Evolutionary conservation across 176 grass and related monocot genomes (phyloP).

Genomic region (Chrysopogon serrulatus): DNA sequence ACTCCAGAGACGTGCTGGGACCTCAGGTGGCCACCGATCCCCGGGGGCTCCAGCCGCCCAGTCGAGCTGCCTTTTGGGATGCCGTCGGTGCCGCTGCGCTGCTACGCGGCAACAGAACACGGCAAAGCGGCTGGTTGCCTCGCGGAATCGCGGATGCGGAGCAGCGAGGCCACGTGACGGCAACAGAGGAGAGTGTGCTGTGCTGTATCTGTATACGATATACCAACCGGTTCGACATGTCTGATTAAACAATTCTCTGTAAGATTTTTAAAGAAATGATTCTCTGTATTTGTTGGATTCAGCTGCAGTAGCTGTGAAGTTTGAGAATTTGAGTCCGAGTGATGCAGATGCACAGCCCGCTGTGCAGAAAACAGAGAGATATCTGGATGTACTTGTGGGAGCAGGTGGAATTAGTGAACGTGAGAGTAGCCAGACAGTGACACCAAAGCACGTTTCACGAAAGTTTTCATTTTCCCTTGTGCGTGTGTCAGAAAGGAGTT

Average conservation of each 20-base stretch:
- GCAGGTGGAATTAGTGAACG: background rate
- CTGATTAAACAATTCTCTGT: background rate
- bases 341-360: background rate
- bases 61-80: background rate
- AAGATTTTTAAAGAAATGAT: too few species aligned
- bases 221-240: background rate
- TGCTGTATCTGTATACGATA: too few species aligned
- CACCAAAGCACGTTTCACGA: background rate
- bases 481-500: background rate
- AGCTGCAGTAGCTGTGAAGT: background rate
- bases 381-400: background rate
- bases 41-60: background rate
- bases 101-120: background rate
- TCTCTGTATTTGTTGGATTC: background rate
- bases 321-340: background rate
- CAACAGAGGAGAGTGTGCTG: background rate
- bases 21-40: background rate
- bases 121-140: background rate
- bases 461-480: background rate
- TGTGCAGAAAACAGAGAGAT: background rate
- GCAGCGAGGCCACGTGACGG: constrained; percentile 15
- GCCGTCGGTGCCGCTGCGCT: background rate
- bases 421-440: background rate
- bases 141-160: background rate
- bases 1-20: background rate